Evolutionary conservation across 2,329 filamentous ascomycete genomes (phyloP).

Genomic region (Didymella exigua): DNA sequence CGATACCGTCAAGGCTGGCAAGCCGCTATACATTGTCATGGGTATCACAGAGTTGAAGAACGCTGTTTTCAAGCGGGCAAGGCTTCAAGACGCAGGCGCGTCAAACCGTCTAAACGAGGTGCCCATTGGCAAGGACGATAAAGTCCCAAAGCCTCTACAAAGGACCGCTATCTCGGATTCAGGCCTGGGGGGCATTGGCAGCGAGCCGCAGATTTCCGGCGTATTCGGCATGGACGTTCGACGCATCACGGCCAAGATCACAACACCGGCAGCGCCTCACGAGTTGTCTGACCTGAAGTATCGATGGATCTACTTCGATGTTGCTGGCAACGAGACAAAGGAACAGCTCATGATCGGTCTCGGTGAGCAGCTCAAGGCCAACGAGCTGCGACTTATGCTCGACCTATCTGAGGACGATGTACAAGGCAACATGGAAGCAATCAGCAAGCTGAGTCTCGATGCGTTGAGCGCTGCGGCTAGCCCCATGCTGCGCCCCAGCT

Average conservation of each 20-base stretch:
- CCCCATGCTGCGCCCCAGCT: slow-evolving; percentile 44
- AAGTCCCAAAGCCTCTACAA: slow-evolving; percentile 40
- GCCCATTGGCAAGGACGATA: slow-evolving; percentile 41
- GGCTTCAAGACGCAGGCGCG: slow-evolving; percentile 43
- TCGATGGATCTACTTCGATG: slow-evolving; percentile 45
- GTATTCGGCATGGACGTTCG: slow-evolving; percentile 48
- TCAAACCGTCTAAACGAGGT: slow-evolving; percentile 43
- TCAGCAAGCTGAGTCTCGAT: slow-evolving; percentile 47
- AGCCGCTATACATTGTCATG: slow-evolving; percentile 44
- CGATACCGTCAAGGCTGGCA: slow-evolving; percentile 33
- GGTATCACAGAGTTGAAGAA: slow-evolving; percentile 49
- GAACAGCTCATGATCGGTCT: slow-evolving; percentile 46
- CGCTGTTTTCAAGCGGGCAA: slow-evolving; percentile 45
- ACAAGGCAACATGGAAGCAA: slow-evolving; percentile 43
- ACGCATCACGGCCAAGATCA: slow-evolving; percentile 37
- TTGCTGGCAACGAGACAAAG: slow-evolving; percentile 34
- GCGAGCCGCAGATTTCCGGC: slow-evolving; percentile 41
- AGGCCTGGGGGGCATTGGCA: slow-evolving; percentile 37
- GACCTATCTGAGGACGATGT: slow-evolving; percentile 46
- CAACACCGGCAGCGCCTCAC: slow-evolving; percentile 43
- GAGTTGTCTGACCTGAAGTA: slow-evolving; percentile 39
- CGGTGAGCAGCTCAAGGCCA: slow-evolving; percentile 41
- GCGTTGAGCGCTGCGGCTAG: slow-evolving; percentile 44
- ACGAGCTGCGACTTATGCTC: slow-evolving; percentile 46
- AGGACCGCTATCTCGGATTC: slow-evolving; percentile 24